These are phyloP conservation scores for Aegilops umbellulata DNA, from an alignment of 176 grass and related monocot species.

Conservation along the genomic window DNA sequence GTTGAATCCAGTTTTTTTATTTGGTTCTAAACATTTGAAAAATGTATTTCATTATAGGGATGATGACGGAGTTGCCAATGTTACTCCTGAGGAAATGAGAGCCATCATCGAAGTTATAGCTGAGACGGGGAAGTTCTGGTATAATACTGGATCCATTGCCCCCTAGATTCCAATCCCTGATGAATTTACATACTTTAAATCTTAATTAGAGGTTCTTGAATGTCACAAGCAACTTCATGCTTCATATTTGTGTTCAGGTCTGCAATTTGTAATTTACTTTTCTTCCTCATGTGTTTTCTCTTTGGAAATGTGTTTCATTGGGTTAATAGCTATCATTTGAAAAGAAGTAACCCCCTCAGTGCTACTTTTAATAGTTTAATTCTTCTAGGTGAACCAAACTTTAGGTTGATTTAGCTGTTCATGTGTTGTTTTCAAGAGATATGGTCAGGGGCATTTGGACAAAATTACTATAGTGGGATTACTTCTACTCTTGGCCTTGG, in stretches of 20 bases:
- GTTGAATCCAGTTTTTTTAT: background rate
- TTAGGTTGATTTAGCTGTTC: conserved; percentile 16
- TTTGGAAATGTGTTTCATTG: conserved; percentile 15
- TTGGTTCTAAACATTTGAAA: conserved; percentile 18
- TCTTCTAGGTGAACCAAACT: background rate
- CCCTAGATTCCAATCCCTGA: background rate
- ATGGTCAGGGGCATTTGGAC: conserved; percentile 4
- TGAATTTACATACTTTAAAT: conserved; percentile 5
- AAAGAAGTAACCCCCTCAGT: background rate
- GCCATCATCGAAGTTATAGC: conserved; percentile 81
- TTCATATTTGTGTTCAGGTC: conserved; percentile 5
- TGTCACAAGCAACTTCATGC: background rate
- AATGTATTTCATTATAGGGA: conserved; percentile 48
- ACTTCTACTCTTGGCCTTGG: conserved; percentile 21
- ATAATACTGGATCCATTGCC: conserved; percentile 24
- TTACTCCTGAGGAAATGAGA: conserved; percentile 72
- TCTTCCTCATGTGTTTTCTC: background rate
- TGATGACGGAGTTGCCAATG: conserved; percentile 36
- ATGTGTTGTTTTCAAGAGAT: conserved; percentile 6
- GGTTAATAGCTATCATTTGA: conserved; percentile 22
- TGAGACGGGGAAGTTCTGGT: conserved; percentile 87
- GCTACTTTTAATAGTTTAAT: background rate
- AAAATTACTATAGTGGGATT: background rate
- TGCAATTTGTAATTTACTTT: conserved; percentile 10
- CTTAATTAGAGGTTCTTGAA: conserved; percentile 1